Evolutionary conservation across 129 eudicot species (phyloP).

Genomic region (Flaveria sonorensis): DNA sequence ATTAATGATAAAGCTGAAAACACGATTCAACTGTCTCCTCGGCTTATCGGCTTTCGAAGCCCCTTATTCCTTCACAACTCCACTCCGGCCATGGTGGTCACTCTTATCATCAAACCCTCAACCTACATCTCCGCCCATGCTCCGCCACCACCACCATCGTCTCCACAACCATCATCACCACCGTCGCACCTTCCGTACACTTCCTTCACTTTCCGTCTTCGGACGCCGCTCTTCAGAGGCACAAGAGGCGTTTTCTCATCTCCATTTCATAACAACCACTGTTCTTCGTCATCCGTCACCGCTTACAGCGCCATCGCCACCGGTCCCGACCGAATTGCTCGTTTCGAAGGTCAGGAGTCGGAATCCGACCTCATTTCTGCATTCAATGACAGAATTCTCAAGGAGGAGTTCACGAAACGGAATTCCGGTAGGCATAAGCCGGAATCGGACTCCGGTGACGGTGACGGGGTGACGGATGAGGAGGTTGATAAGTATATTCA

Average conservation of each 20-base stretch:
- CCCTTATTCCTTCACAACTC: constrained; percentile 13
- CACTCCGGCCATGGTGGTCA: constrained; percentile 39
- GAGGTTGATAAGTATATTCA: constrained; percentile 84
- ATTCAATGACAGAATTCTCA: constrained; percentile 62
- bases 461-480: constrained; percentile 54
- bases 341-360: constrained; percentile 26
- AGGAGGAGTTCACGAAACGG: constrained; percentile 57
- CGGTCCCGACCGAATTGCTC: constrained; percentile 29
- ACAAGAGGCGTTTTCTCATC: constrained; percentile 14
- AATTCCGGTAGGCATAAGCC: constrained; percentile 35
- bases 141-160: not conserved
- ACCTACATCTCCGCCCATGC: constrained; percentile 23
- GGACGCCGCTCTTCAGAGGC: constrained; percentile 28
- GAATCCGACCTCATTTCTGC: constrained; percentile 58
- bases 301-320: constrained; percentile 33
- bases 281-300: constrained; percentile 24
- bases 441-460: constrained; percentile 27
- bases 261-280: constrained; percentile 20
- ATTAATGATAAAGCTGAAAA: constrained; percentile 35
- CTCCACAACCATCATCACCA: not conserved
- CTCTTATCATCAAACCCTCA: constrained; percentile 36
- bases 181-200: not conserved
- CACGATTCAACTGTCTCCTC: constrained; percentile 35
- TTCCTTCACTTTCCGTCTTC: constrained; percentile 18
- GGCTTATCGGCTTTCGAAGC: constrained; percentile 30